Evolutionary conservation across 2,329 filamentous ascomycete genomes (phyloP), one percentile per base, ranked within the genome.

Genomic region (Hypoxylon sp.): DNA sequence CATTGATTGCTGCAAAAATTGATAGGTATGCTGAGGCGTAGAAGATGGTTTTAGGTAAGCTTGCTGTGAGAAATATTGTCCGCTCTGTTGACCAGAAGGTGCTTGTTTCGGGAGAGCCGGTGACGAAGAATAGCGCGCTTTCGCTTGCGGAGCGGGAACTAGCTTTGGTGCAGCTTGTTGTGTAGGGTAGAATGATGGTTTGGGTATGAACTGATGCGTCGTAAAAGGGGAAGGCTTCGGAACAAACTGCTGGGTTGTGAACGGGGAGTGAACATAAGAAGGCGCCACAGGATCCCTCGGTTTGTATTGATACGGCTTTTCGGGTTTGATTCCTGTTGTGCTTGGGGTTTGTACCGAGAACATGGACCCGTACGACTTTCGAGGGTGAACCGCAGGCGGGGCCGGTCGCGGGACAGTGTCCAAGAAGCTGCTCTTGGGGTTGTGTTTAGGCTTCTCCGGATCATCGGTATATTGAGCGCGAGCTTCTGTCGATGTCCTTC

Each of bases 381-480:
- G 70, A 53, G 73, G 68, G 25, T 70, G 70, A 4, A 67, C 65
- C 11, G 67, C 62, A 23, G 75, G 63, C 51, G 68, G 65, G 43
- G 68, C 72, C 3, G 84, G 82, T 70, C 87, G 87, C 54, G 82
- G 88, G 55, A 93, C 81, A 1, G 90, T 89, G 47, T 93, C 90
- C 75, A 94, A 78, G 78, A 91, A 94, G 75, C 91, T 91, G 70
- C 88, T 89, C 78, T 87, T 90, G 1, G 84, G 81, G 64, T 93
- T 92, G 77, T 93, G 85, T 47, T 81, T 81, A n/a, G 79, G 84
- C 11, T 79, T 83, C 7, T 74, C 68, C 45, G 86, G 87, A 79
- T 97, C 89, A 73, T 96, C 92, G 3, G 94, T 97, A 79, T 96
- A 99, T 77, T 96, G 93, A 25, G 94, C 90, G 78, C 90, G 94